Evolutionary conservation across 2,329 filamentous ascomycete species (phyloP).

Genomic region (Ampelomyces quisqualis): DNA sequence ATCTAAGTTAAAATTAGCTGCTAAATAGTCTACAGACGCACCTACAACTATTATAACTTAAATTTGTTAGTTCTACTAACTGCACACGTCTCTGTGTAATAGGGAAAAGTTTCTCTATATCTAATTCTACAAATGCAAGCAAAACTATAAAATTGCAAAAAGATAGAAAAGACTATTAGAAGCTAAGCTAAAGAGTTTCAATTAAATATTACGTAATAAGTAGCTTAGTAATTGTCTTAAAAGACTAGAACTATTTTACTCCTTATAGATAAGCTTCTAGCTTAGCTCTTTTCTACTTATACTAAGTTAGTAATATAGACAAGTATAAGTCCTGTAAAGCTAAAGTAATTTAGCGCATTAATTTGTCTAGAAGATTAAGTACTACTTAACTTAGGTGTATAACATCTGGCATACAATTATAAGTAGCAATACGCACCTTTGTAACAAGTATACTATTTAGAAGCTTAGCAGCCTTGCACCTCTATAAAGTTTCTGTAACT

Average conservation of each 20-base stretch:
- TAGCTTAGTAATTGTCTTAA: constrained; percentile 12
- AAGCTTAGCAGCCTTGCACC: constrained; percentile 8
- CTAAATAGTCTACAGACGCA: constrained; percentile 5
- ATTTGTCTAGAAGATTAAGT: constrained; percentile 11
- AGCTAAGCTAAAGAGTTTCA: constrained; percentile 9
- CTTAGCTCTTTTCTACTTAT: constrained; percentile 11
- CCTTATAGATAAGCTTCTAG: constrained; percentile 9
- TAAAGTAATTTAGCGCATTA: background rate
- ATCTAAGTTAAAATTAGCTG: background rate
- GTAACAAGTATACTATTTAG: constrained; percentile 9
- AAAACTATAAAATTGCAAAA: constrained; percentile 2
- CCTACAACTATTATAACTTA: background rate
- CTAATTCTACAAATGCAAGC: constrained; percentile 8
- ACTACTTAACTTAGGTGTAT: constrained; percentile 10
- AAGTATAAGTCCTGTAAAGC: constrained; percentile 3
- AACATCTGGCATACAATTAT: constrained; percentile 9
- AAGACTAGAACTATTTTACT: constrained; percentile 11
- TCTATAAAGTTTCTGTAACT: constrained; percentile 9
- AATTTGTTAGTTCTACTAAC: constrained; percentile 9
- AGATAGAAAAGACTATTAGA: constrained; percentile 7
- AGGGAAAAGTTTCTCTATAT: constrained; percentile 16
- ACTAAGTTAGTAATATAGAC: constrained; percentile 11
- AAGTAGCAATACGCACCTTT: constrained; percentile 4
- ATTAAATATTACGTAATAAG: constrained; percentile 9
- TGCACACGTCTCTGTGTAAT: constrained; percentile 6